These are phyloP conservation scores for Bonia amplexicaulis DNA, from an alignment of 176 grass and related monocot genomes.

Conservation along the genomic window DNA sequence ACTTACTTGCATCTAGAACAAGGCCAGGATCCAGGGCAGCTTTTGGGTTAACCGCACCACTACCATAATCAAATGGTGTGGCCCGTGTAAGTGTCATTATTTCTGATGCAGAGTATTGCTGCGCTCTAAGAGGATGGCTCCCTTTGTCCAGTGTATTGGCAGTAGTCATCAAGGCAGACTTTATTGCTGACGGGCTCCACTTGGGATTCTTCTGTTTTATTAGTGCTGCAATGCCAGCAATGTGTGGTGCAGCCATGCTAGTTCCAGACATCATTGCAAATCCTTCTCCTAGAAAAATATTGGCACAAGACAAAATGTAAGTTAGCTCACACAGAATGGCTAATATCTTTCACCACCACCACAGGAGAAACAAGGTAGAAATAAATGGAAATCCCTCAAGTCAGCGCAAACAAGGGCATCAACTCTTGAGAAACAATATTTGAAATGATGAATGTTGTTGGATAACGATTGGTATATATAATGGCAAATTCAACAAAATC, in stretches of 20 bases:
- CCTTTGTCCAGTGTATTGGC: conserved; percentile 75
- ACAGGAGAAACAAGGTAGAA: not conserved
- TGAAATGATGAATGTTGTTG: not conserved
- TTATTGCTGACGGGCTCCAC: conserved; percentile 94
- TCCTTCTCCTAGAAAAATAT: conserved; percentile 58
- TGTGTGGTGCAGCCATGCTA: conserved; percentile 98
- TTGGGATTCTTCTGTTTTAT: conserved; percentile 94
- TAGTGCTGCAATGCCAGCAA: conserved; percentile 89
- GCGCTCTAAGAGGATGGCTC: conserved; percentile 72
- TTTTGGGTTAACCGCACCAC: conserved; percentile 88
- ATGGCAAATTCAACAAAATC: not conserved
- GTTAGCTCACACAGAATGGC: not conserved
- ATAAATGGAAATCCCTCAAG: not conserved
- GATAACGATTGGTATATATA: not conserved
- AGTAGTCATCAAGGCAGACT: conserved; percentile 95
- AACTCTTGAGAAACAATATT: not conserved
- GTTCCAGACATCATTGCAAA: conserved; percentile 99
- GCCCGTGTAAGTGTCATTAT: conserved; percentile 65
- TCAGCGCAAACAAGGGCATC: not conserved
- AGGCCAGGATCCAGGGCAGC: conserved; percentile 87
- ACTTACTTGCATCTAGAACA: conserved; percentile 91
- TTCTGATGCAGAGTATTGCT: conserved; percentile 71
- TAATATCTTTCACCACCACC: too few species aligned
- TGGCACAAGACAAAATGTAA: not conserved
- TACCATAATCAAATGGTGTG: conserved; percentile 97